A percentile compares a stretch with the other conserved stretches of the same genome.
These are phyloP conservation scores for Olyra latifolia DNA, from an alignment of 176 grass and related monocot species.

Conservation along the genomic window DNA sequence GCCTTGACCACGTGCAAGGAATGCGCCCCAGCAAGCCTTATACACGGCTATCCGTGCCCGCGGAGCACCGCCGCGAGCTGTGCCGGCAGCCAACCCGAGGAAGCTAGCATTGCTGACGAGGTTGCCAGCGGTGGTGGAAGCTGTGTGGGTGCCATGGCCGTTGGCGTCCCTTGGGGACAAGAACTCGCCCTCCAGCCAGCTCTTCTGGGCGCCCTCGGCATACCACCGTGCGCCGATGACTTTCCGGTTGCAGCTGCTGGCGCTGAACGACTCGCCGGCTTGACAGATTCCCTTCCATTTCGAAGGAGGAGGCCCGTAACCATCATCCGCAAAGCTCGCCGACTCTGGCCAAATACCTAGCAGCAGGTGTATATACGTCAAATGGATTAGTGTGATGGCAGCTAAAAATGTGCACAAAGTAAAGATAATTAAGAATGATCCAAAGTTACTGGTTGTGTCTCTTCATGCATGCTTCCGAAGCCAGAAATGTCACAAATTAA, in stretches of 20 bases:
- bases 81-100: background rate
- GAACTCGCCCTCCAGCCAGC: background rate
- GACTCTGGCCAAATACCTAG: constrained; percentile 16
- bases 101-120: background rate
- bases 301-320: background rate
- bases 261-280: background rate
- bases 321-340: background rate
- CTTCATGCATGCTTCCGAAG: too few relatives aligned
- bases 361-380: too few relatives aligned
- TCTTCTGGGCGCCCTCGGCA: background rate
- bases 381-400: too few relatives aligned
- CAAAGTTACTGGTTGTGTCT: too few relatives aligned
- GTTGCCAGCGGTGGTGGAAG: background rate
- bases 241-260: background rate
- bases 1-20: too few relatives aligned
- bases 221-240: too few relatives aligned
- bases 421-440: too few relatives aligned
- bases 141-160: constrained; percentile 23
- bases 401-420: too few relatives aligned
- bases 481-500: too few relatives aligned
- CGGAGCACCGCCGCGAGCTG: background rate
- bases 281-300: too few relatives aligned
- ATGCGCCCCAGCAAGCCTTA: too few relatives aligned
- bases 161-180: background rate
- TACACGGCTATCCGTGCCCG: background rate